Base-by-base conservation (phyloP, 768 basidiomycete genomes). In the Austroboletus eburneus region DNA sequence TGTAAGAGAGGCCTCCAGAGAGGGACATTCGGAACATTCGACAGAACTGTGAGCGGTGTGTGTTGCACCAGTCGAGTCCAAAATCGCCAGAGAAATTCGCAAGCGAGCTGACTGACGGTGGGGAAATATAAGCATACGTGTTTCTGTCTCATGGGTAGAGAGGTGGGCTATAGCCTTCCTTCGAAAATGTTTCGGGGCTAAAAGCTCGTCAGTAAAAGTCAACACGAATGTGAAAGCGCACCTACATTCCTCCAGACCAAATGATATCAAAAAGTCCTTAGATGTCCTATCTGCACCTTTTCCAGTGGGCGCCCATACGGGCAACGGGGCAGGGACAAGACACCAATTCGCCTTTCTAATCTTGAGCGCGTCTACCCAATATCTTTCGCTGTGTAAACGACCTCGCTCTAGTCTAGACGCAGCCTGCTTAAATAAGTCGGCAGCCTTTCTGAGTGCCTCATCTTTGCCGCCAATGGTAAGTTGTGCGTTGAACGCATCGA, bases 301-400 rank as follows among this genome's bases (percentile, higher is more conserved):
- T 13, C 85, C 87, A 0, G 73, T 81, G 1, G 80, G 70, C 21
- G 83, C 76, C 32, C 87, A 87, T 33, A 70, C 68, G 13, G 86
- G 88, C 32, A 90, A 73, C 20, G 89, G 88, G 9, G 88, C 85
- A 25, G 88, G 86, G 35, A 85, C 77, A 27, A 92, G 68, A 13
- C 84, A 77, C 90, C 90, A 92, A 55, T 92, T 91, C 8, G 75
- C 80, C 56, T 78, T 68, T 51, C 90, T 72, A 37, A 87, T 82
- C 59, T 79, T 85, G 38, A 92, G 71, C 4, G 90, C 90, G 60
- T 91, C 80, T 7, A 81, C 72, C 90, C 90, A 92, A 55, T 91
- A 91, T 49, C 72, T 79, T 59, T 90, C 87, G 34, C 81, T 78
- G 40, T 76, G 71, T 9, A 77, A 54, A 33, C 82, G 72, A 18